Conservation (phyloP, 2,329 filamentous ascomycete species). For the Penicillium sp. region DNA sequence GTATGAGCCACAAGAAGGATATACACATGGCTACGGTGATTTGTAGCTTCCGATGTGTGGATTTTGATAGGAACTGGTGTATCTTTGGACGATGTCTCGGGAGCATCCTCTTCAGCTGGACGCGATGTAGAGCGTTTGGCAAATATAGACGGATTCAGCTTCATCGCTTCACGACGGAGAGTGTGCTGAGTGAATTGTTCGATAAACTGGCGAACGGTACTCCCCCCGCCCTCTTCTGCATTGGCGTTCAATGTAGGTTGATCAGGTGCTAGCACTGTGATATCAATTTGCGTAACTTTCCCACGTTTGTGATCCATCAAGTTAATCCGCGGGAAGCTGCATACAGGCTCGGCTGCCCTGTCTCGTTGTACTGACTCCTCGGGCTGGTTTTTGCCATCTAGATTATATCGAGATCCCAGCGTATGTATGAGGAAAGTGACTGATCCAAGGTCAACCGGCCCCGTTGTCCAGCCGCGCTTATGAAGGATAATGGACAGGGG, state of each 20-base stretch:
- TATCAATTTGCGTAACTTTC: slow-evolving; percentile 28
- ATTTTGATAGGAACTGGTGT: slow-evolving; percentile 19
- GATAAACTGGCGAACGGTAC: slow-evolving; percentile 20
- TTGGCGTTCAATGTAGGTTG: neutral
- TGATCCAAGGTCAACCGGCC: slow-evolving; percentile 39
- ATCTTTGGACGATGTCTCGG: too few relatives aligned
- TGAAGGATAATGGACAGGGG: slow-evolving; percentile 36
- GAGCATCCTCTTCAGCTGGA: neutral
- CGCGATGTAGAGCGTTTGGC: neutral
- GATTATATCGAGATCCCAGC: slow-evolving; percentile 17
- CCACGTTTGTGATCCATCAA: slow-evolving; percentile 25
- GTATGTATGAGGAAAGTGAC: slow-evolving; percentile 44
- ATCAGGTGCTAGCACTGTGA: slow-evolving; percentile 36
- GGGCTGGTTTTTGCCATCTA: neutral
- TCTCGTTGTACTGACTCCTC: neutral
- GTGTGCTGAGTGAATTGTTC: slow-evolving; percentile 15
- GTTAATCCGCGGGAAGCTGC: slow-evolving; percentile 27
- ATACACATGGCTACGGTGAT: slow-evolving; percentile 42
- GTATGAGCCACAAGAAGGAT: slow-evolving; percentile 49
- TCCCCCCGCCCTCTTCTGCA: neutral
- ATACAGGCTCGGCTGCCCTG: neutral
- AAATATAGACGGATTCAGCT: slow-evolving; percentile 14
- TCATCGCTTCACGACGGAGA: slow-evolving; percentile 15
- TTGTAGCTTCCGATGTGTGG: slow-evolving; percentile 37
- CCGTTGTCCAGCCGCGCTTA: slow-evolving; percentile 48